Base-by-base conservation (phyloP, 371 early-diverging fungal genomes). In the Mucor piriformis region DNA sequence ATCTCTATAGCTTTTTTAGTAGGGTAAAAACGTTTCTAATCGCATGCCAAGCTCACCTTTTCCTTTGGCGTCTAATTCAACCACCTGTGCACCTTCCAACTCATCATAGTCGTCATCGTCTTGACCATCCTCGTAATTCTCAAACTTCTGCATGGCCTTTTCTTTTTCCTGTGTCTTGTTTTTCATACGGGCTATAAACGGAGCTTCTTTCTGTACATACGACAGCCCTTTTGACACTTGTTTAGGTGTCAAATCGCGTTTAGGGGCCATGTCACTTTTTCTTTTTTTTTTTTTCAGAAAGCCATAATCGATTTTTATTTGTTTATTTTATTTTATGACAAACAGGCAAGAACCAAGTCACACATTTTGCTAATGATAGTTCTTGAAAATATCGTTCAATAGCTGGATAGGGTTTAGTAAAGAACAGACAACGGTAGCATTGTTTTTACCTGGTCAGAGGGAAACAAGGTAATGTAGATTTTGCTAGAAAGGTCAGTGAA, bases 41-140 rank as follows among this genome's bases (percentile, higher is more conserved):
- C n/a, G n/a, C n/a, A n/a, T n/a, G n/a, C n/a, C n/a, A n/a, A n/a
- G n/a, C n/a, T 33, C 67, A 66, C 84, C 82, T 74, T 73, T 76
- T 27, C 73, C 84, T 24, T 76, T 50, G 18, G 52, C 68, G 29
- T 83, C 82, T 46, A 79, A 57, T 33, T 57, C 73, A 0, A 73
- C 79, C 0, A 80, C 66, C 54, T 80, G 81, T 15, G 81, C 81
- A 8, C 81, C 81, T 7, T 80, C 77, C 3, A 80, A 48, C 38
- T 80, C 81, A 58, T 80, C 72, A 27, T 73, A 73, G 44, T 80
- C 81, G 3, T 71, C 70, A 50, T 80, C 77, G 55, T 76, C 77
- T 48, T 75, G 71, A 6, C 76, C 77, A 61, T 77, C 77, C 40
- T 64, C 65, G 40, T 73, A 74, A 58, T 77, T 56, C 50, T 67